Evolutionary conservation across 2,329 filamentous ascomycete genomes (phyloP), one percentile per base, ranked within the genome.

Genomic region (Penicillium corylophilum): DNA sequence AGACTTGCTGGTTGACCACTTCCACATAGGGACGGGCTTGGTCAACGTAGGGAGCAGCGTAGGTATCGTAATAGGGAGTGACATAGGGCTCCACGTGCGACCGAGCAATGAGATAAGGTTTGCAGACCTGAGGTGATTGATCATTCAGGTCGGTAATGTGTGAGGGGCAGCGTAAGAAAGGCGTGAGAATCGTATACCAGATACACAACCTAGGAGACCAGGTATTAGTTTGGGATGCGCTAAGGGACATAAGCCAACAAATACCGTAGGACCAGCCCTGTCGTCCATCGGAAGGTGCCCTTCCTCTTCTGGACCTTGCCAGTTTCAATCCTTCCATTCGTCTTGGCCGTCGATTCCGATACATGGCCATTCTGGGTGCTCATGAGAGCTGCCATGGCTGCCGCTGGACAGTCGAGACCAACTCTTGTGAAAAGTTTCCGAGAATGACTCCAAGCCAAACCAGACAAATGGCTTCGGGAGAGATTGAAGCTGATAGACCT

Each of bases 171-270:
- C 87, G 84, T 70, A 99, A 88, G 53, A 93, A 74, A 49, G 94
- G 76, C 22, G 88, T 94, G 55, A 91, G 72, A 58, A 97, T 85
- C 31, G 86, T 81, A 70, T 94, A 95, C 93, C 93, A 99, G 18
- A 90, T 87, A 51, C 86, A 71, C 40, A 96, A 71, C 65, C 93
- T 93, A 55, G 48, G 42, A 35, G 33, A 42, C 41, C 48, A 46
- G 13, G 50, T 51, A 33, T 61, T 50, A 60, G 33, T 35, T 35
- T 10, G 3, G 5, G 7, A 36, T 13, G 15, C 12, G 13, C n/a
- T 12, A 22, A 13, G 23, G 20, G 9, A 18, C 15, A 44, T 16
- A 26, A 2, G 22, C 23, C 15, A 7, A 28, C 42, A 56, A 70
- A 48, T 64, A 73, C 71, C 71, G 67, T 44, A 69, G 64, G 22